A percentile compares a stretch with the other conserved stretches of the same genome.
Conservation (phyloP, 345 rosid species). For the Aegle marmelos region DNA sequence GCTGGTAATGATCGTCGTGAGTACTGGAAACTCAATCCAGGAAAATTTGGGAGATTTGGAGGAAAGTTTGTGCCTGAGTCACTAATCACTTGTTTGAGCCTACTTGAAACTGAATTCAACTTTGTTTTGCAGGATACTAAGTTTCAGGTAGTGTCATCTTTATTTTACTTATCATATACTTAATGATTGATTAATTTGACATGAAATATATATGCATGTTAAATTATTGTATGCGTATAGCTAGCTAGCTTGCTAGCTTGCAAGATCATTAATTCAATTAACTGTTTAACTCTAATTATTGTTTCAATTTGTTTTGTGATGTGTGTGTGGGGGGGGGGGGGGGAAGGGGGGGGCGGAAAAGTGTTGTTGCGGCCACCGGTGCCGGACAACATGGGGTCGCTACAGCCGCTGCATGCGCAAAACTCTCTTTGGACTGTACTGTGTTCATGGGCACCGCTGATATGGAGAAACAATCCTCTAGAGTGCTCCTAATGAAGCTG, state of each 20-base stretch:
- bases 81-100: slow-evolving; percentile 40
- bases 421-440: slow-evolving; percentile 57
- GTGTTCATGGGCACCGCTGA: slow-evolving; percentile 69
- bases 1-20: background rate
- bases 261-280: no score
- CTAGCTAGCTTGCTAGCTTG: no score
- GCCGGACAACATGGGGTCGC: slow-evolving; percentile 94
- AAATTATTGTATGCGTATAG: no score
- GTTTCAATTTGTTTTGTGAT: background rate
- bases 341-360: slow-evolving; percentile 53
- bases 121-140: slow-evolving; percentile 36
- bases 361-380: slow-evolving; percentile 69
- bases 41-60: slow-evolving; percentile 70
- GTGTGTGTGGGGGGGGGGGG: no score
- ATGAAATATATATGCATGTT: background rate
- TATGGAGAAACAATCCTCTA: slow-evolving; percentile 60
- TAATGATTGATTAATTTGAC: no score
- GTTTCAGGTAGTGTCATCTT: slow-evolving; percentile 54
- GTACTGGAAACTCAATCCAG: slow-evolving; percentile 3
- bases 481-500: slow-evolving; percentile 54
- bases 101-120: slow-evolving; percentile 62
- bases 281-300: no score
- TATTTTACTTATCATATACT: no score
- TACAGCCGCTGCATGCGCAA: slow-evolving; percentile 84
- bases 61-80: slow-evolving; percentile 83